Evolutionary conservation across 1,139 yeast genomes (phyloP).

Genomic region (Sugiyamaella grinbergsii): DNA sequence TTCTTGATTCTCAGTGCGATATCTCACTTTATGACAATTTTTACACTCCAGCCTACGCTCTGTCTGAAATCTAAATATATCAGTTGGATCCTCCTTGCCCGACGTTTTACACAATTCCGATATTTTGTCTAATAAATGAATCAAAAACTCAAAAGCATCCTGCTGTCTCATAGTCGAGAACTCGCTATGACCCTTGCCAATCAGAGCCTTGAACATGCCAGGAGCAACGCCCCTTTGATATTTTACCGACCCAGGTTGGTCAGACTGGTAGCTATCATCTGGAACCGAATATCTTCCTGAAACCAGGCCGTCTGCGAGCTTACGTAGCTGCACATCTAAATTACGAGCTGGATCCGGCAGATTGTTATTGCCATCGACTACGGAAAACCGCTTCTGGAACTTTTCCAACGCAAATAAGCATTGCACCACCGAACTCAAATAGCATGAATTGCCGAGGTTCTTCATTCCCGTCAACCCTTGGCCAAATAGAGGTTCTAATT

Average conservation of each 20-base stretch:
- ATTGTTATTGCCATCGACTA: conserved; percentile 5
- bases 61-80: conserved; percentile 61
- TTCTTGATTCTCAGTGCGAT: conserved; percentile 63
- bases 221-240: conserved; percentile 83
- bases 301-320: conserved; percentile 74
- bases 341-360: conserved; percentile 61
- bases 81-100: conserved; percentile 48
- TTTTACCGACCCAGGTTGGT: conserved; percentile 43
- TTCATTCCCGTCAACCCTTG: conserved; percentile 75
- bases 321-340: conserved; percentile 69
- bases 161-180: conserved; percentile 88
- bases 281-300: conserved; percentile 75
- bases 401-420: conserved; percentile 55
- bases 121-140: conserved; percentile 63
- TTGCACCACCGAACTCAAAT: conserved; percentile 80
- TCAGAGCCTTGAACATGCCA: conserved; percentile 65
- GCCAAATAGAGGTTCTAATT: conserved; percentile 66
- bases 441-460: conserved; percentile 92
- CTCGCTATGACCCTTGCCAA: conserved; percentile 80
- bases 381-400: conserved; percentile 40
- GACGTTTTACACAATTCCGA: conserved; percentile 47
- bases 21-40: conserved; percentile 61
- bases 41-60: conserved; percentile 68
- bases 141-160: conserved; percentile 89
- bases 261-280: conserved; percentile 26